Evolutionary conservation across 2,329 filamentous ascomycete species (phyloP), one percentile per base, ranked within the genome.

Genomic region (Pezicula neosporulosa): DNA sequence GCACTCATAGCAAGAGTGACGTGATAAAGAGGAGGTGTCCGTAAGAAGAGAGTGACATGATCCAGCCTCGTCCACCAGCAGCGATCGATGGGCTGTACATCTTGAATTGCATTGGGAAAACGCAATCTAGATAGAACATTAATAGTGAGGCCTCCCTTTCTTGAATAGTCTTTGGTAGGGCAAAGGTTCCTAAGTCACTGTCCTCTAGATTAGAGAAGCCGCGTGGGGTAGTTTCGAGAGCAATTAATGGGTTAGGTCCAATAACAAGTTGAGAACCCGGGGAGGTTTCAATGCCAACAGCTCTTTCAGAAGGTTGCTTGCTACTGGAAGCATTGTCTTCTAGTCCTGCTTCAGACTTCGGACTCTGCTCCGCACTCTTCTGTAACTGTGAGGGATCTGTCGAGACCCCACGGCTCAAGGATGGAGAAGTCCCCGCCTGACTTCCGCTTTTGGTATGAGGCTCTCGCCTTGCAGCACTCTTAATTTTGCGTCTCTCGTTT

Each of bases 71-170:
- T n/a, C 45, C 33, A 10, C 36, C 45, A 24, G 21, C n/a, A 24
- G 35, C 35, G 8, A 38, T 38, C 13, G 36, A 38, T 21, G 33
- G 28, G 16, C 33, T 38, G 16, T 47, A 21, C 33, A 47, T 38
- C 12, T 28, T 37, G 15, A 38, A 47, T 28, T 47, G 45, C 33
- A 38, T 39, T 2, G 33, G 21, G 33, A 47, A 47, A n/a, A 47
- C 33, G 33, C 19, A 47, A 35, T 47, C 45, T 4, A 47, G 21
- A 38, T 47, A 47, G 16, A 38, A 47, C 45, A 47, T 47, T 16
- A 38, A 19, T 15, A 47, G 35, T 13, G 16, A 37, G 6, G 33
- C 33, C 28, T 47, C 45, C 7, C 33, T 15, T 27, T 27, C 30
- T 27, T 15, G 36, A 19, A 28, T 38, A 9, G 19, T 27, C 33